Evolutionary conservation across 805 yeast species (phyloP), one percentile per base, ranked within the genome.

Genomic region (Kluyveromyces siamensis): DNA sequence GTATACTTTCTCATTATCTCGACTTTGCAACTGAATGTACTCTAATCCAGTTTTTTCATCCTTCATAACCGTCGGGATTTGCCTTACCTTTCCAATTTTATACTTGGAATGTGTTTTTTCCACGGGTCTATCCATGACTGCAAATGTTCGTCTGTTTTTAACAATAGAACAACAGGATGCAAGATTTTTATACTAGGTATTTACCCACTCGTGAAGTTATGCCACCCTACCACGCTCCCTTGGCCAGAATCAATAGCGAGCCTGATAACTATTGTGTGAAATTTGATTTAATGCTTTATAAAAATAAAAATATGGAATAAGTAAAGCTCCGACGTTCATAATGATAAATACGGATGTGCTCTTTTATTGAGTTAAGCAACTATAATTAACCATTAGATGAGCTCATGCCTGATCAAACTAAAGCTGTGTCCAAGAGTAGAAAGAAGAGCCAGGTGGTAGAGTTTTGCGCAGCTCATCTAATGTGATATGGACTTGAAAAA

Each of bases 401-500:
- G 27, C 38, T 11, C 11, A 30, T 13, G 14, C 35, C 2, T 30
- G 14, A n/a, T 8, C n/a, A 19, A 2, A 4, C 49, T 53, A 66
- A 42, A 66, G 45, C 37, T 63, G 63, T 1, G 70, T 66, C 65
- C 66, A 65, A 14, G 61, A 51, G 48, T 64, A 61, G 41, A 56
- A 60, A 46, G 59, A 52, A 2, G 68, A 65, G 2, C 66, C 58
- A 27, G 53, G 56, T 1, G 69, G 60, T 6, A 65, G 56, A 9
- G 59, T 52, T 37, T 55, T 57, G 47, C 74, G 66, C 30, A 81
- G 55, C 55, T 80, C 86, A 38, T 72, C 76, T 38, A 81, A 58
- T 2, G 76, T 71, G 10, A 79, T 61, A 48, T 79, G 82, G 38
- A 77, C 56, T 48, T 76, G 77, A 39, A 74, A 75, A 70, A 72